Conservation (phyloP, 352 stramenopile genomes). For the Phytophthora pisi region DNA sequence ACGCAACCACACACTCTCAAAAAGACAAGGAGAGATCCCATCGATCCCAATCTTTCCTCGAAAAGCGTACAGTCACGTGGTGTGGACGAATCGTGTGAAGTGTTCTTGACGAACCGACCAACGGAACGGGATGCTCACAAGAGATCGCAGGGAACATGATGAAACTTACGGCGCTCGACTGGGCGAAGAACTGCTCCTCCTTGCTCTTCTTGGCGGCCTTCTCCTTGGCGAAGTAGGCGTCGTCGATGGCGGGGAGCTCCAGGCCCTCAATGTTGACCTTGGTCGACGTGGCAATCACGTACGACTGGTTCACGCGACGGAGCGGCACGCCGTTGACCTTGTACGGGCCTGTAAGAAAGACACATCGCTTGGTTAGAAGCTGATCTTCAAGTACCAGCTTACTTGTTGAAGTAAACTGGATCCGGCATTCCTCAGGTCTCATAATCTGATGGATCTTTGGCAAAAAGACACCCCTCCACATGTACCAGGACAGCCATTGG, state of each 20-base stretch:
- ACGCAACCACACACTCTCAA: slow-evolving; percentile 4
- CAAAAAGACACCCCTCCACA: slow-evolving; percentile 34
- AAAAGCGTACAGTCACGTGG: not conserved
- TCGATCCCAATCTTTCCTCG: slow-evolving; percentile 19
- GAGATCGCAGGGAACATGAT: slow-evolving; percentile 10
- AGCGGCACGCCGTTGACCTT: slow-evolving; percentile 99
- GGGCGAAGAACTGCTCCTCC: slow-evolving; percentile 98
- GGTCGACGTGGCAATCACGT: slow-evolving; percentile 98
- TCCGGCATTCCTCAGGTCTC: slow-evolving; percentile 83
- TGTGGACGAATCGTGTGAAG: slow-evolving; percentile 7
- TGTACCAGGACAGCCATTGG: not conserved
- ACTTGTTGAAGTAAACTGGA: not conserved
- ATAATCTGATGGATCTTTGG: slow-evolving; percentile 84
- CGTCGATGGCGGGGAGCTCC: slow-evolving; percentile 93
- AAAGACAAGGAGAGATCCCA: slow-evolving; percentile 33
- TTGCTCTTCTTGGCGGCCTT: slow-evolving; percentile 92
- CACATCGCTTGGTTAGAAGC: not conserved
- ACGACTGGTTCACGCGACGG: slow-evolving; percentile 98
- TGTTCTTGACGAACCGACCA: slow-evolving; percentile 23
- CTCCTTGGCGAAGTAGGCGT: slow-evolving; percentile 98
- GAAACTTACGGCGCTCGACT: slow-evolving; percentile 81
- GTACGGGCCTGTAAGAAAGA: slow-evolving; percentile 91
- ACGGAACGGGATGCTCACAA: slow-evolving; percentile 29
- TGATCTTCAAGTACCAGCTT: too few species aligned
- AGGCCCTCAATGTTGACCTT: slow-evolving; percentile 96